phyloP scores from a whole-genome alignment of 2,329 filamentous ascomycete species.

The Sclerotinia glacialis region DNA sequence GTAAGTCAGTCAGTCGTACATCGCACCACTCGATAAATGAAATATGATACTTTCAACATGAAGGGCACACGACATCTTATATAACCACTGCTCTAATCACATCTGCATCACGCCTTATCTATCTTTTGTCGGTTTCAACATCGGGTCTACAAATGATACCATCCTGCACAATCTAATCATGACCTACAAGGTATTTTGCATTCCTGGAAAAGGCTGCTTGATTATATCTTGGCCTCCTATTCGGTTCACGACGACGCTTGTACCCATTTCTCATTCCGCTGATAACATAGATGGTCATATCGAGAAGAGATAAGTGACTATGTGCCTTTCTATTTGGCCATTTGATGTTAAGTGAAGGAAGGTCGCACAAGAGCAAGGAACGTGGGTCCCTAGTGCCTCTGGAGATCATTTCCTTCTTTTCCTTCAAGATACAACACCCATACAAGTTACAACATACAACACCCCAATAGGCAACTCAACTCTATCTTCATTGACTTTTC shows the following conservation, averaged over 20 bases:
- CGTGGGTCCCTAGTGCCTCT: slow-evolving; percentile 3
- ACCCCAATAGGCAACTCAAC: slow-evolving; percentile 2
- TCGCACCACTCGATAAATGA: neutral
- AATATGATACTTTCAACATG: neutral
- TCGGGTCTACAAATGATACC: slow-evolving; percentile 19
- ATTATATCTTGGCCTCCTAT: slow-evolving; percentile 21
- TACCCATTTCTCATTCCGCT: neutral
- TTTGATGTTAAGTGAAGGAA: neutral
- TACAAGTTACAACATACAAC: neutral
- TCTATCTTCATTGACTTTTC: neutral
- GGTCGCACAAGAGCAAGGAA: slow-evolving; percentile 9
- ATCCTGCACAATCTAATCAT: slow-evolving; percentile 23
- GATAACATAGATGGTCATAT: slow-evolving; percentile 11
- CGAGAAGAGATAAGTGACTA: slow-evolving; percentile 11
- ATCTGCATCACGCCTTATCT: slow-evolving; percentile 9
- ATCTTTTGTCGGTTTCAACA: slow-evolving; percentile 11
- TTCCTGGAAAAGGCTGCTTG: slow-evolving; percentile 7
- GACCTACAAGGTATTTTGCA: slow-evolving; percentile 20
- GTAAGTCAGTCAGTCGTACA: too few species aligned
- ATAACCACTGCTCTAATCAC: slow-evolving; percentile 6
- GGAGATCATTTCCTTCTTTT: slow-evolving; percentile 20
- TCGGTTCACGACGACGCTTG: slow-evolving; percentile 11
- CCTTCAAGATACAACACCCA: neutral
- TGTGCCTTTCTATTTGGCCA: slow-evolving; percentile 14
- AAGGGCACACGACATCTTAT: slow-evolving; percentile 16